Conservation (phyloP, 176 grass and related monocot genomes). For the Oryza glaberrima region DNA sequence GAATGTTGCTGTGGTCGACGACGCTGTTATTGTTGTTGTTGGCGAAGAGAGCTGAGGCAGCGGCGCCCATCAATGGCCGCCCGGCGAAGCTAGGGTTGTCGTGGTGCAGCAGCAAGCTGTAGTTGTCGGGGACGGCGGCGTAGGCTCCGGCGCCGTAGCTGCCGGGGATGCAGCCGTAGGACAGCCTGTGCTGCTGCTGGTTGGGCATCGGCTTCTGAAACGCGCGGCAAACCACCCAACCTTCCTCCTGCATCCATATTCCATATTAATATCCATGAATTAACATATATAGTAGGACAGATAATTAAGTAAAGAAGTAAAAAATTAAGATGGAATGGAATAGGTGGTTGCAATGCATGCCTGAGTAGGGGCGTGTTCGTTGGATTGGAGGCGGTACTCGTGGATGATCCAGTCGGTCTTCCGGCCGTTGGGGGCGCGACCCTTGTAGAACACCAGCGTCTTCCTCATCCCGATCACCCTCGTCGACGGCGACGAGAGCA, state of each 20-base stretch:
- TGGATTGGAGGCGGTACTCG: conserved; percentile 85
- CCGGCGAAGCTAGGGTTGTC: conserved; percentile 24
- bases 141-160: conserved; percentile 39
- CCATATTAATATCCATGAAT: too few relatives aligned
- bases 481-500: conserved; percentile 48
- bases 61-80: conserved; percentile 4
- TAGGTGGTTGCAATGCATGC: conserved; percentile 8
- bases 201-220: conserved; percentile 76
- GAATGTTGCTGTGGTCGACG: background rate
- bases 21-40: background rate
- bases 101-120: conserved; percentile 16
- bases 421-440: conserved; percentile 81
- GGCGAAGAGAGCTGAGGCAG: background rate
- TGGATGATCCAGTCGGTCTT: conserved; percentile 97
- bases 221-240: conserved; percentile 96
- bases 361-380: conserved; percentile 74
- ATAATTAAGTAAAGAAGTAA: too few relatives aligned
- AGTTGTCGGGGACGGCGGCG: conserved; percentile 21
- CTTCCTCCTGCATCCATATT: conserved; percentile 68
- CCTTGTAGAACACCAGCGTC: conserved; percentile 97
- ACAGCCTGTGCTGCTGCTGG: conserved; percentile 65
- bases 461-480: conserved; percentile 90
- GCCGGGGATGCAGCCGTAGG: conserved; percentile 27
- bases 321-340: too few relatives aligned
- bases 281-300: too few relatives aligned